Evolutionary conservation across 83 land plant genomes (phyloP).

Genomic region (Thuja plicata): DNA sequence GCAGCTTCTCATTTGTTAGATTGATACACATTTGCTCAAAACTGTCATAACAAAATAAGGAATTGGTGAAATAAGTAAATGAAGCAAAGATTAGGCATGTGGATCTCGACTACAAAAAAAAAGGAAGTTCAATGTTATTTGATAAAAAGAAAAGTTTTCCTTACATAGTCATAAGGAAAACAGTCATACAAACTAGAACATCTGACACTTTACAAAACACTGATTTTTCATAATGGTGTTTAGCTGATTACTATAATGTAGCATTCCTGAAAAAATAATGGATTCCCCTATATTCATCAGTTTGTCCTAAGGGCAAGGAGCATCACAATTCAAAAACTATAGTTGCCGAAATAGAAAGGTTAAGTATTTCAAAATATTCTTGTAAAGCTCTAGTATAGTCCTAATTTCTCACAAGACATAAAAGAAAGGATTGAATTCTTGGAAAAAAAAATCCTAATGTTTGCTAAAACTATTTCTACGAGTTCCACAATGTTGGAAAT

Average conservation of each 20-base stretch:
- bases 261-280: neutral
- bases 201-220: neutral
- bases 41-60: constrained; percentile 31
- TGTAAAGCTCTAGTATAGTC: neutral
- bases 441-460: neutral
- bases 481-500: constrained; percentile 1
- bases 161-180: neutral
- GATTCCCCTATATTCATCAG: neutral
- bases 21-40: constrained; percentile 96
- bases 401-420: neutral
- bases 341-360: neutral
- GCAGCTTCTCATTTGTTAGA: constrained; percentile 95
- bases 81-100: neutral
- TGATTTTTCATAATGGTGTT: neutral
- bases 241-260: neutral
- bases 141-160: neutral
- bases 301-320: neutral
- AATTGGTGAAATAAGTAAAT: neutral
- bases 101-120: neutral
- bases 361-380: neutral
- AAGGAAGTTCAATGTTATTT: neutral
- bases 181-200: neutral
- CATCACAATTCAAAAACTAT: neutral
- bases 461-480: neutral
- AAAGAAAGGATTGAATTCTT: neutral